Base-by-base conservation (phyloP, 352 stramenopile genomes). In the Phytophthora sp. region DNA sequence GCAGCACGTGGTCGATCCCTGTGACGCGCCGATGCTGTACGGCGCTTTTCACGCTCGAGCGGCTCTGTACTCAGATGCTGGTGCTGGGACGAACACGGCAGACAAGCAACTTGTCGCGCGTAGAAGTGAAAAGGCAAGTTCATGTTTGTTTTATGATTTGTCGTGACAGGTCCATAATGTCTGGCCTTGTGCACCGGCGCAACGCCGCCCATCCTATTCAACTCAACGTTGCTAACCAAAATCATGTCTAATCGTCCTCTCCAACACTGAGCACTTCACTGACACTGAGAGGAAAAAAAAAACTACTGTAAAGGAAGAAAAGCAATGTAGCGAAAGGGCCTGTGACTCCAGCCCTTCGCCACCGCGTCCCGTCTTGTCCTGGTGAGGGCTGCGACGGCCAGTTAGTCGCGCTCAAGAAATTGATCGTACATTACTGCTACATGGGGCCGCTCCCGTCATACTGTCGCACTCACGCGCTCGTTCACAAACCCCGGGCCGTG, bases 401-500 rank as follows among this genome's bases (percentile, higher is more conserved):
- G 61, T 31, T 54, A 56, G 64, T 69, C 31, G 29, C 56, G 45
- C 63, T 73, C 33, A 39, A 31, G 56, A 27, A 69, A 61, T 73
- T 76, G 57, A 75, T 75, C 62, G 62, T 78, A 71, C 63, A 78
- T 67, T 78, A 76, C 63, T 71, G 66, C 62, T 71, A 76, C 68
- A 74, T 45, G 45, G 26, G 54, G 63, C 36, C 61, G 27, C 56
- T 52, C 50, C 36, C 53, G 27, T 77, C 71, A 93, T 68, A 89
- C 73, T 65, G 74, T 68, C 47, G 86, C 88, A 60, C 88, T 94
- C 53, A 96, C 84, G 39, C 88, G 84, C 50, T 94, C 73, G 38
- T 74, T 89, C 16, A 82, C 57, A 57, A 82, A 94, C 7, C 69
- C 82, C n/a, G 88, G 88, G 16, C 88, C 88, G 58, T 89, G 88